Base-by-base conservation (phyloP, 805 yeast genomes). In the Lachancea mirantina region DNA sequence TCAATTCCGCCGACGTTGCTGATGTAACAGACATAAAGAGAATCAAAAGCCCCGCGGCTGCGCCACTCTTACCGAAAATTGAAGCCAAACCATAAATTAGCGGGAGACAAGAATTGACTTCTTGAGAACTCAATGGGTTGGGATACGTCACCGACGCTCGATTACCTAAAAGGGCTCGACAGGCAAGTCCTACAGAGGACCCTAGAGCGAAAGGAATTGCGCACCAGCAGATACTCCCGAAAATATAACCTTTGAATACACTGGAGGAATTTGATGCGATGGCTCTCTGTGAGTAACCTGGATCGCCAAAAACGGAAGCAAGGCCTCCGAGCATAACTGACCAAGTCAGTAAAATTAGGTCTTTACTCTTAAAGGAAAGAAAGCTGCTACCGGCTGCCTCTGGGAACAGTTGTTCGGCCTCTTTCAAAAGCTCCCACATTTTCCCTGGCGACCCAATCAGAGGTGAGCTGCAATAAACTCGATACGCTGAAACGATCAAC, bases 51-150 rank as follows among this genome's bases (percentile, higher is more conserved):
- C 59, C 65, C 8, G 64, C 65, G 16, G 58, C 65, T 10, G 67
- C 67, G 9, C 70, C 70, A 23, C 57, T 43, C 27, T 50, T 55
- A n/a, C 70, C 70, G 18, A 65, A 44, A 4, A 65, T 43, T 33
- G 88, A 83, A 14, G 70, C 55, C 38, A 55, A 39, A 2, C 61
- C 65, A 38, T 57, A 59, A 13, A 57, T 49, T 5, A 64, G 52
- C 3, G 67, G 62, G 30, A 65, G 32, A 10, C 68, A 68, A 2
- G 61, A 61, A 32, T 49, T 50, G 20, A 67, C 63, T 35, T 70
- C 69, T 3, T 43, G 52, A 0, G 50, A 35, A 5, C 62, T 47
- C 39, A 70, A 49, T 14, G 34, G 46, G 20, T 55, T 38, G n/a
- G 74, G 74, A 47, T 59, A 69, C 0, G 73, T 66, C 29, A 50